These are phyloP conservation scores for Rubus parviflorus DNA, from an alignment of 306 rosid species.

Conservation along the genomic window DNA sequence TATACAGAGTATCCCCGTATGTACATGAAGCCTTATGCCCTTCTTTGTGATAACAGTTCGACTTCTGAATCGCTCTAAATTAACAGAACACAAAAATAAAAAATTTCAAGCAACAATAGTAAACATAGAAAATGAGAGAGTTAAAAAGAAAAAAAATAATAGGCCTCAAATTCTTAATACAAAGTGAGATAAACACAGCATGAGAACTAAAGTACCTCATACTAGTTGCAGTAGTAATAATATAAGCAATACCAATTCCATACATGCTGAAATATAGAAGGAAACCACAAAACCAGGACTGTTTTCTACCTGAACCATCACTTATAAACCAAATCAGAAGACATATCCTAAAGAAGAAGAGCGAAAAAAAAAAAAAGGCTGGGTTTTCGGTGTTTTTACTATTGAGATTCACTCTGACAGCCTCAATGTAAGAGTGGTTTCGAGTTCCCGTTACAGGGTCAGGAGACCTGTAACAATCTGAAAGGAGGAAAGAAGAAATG, in stretches of 20 bases:
- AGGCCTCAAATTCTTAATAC: background rate
- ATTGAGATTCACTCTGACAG: constrained; percentile 63
- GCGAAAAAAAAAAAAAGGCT: background rate
- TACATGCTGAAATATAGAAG: constrained; percentile 59
- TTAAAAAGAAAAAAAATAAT: background rate
- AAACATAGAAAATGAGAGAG: background rate
- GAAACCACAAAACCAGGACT: constrained; percentile 50
- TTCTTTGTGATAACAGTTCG: constrained; percentile 78
- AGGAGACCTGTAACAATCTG: constrained; percentile 62
- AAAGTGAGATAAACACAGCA: background rate
- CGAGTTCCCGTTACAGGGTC: constrained; percentile 52
- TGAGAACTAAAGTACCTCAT: constrained; percentile 40
- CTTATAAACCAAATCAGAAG: constrained; percentile 30
- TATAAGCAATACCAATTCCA: constrained; percentile 65
- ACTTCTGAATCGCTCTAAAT: constrained; percentile 67
- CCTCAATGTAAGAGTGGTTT: constrained; percentile 55
- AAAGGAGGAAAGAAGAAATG: constrained; percentile 52
- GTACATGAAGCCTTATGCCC: constrained; percentile 71
- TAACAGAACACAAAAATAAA: background rate
- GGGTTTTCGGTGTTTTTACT: constrained; percentile 15
- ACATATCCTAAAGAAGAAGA: constrained; percentile 8
- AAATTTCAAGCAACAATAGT: background rate
- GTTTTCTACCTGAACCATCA: constrained; percentile 52
- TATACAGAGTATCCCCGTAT: constrained; percentile 47
- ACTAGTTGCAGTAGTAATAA: constrained; percentile 64